Evolutionary conservation across 1,284 basidiomycete species (phyloP), one percentile per base, ranked within the genome.

Genomic region (Vanrija pseudolonga): DNA sequence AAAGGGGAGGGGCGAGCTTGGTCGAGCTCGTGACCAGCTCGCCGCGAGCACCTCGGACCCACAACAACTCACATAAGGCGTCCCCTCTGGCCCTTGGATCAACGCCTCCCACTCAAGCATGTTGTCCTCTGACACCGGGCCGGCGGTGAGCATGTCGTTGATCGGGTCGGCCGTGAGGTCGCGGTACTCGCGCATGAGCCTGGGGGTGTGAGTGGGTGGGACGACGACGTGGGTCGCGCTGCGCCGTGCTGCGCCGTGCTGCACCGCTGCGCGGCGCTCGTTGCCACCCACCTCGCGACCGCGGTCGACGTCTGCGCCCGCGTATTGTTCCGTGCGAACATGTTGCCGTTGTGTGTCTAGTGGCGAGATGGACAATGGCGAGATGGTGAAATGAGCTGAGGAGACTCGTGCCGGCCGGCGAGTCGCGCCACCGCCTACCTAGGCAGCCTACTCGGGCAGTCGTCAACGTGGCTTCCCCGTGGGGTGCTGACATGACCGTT

Each of bases 81-180:
- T 98, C 62, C 93, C 96, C 69, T 95, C 92, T 14, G 95, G 96
- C 1, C 96, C 96, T 66, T 86, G 87, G 57, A 99, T 94, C 63
- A 98, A 81, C 17, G 94, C 94, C 77, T 98, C 96, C 96, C 96
- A 99, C 61, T 88, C 88, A 74, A 98, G 91, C 80, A 98, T 94
- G 79, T 98, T 92, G 62, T 88, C 86, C 77, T 98, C 95, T 45
- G 87, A 87, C 67, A 97, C 83, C 71, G 68, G 68, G 84, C 92
- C 92, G 53, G 92, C 91, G 44, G 91, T 94, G 68, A 96, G 95
- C 17, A 88, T 87, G 65, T 91, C 90, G 85, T 76, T 69, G 28
- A 74, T 52, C 17, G 66, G 72, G 64, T 78, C 75, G 0, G 84
- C 79, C 0, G 83, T 91, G 65, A 96, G 83, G 65, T 93, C 90